These are phyloP conservation scores for Quercus aquifolioides DNA, from an alignment of 306 rosid genomes.

Conservation along the genomic window DNA sequence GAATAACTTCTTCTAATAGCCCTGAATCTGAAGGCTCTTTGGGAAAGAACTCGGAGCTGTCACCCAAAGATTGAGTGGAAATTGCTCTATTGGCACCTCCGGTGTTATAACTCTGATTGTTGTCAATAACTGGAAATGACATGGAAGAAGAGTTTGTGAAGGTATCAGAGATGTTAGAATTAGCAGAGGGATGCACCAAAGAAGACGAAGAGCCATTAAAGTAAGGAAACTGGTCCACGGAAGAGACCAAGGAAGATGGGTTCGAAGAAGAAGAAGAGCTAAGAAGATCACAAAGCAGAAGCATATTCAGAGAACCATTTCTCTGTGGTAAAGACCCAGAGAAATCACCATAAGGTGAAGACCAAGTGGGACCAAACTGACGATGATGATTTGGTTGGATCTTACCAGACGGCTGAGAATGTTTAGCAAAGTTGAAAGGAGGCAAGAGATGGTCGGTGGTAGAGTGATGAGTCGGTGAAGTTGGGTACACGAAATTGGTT, in stretches of 20 bases:
- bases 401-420: constrained; percentile 11
- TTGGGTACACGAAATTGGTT: constrained; percentile 72
- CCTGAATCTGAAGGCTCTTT: constrained; percentile 65
- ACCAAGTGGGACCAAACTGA: constrained; percentile 11
- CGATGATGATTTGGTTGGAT: constrained; percentile 19
- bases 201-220: constrained; percentile 13
- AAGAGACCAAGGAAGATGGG: constrained; percentile 14
- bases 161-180: not conserved
- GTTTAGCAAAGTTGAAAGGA: constrained; percentile 33
- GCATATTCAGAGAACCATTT: constrained; percentile 44
- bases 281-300: constrained; percentile 47
- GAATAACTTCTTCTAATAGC: constrained; percentile 68
- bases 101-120: not conserved
- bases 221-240: constrained; percentile 16
- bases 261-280: constrained; percentile 21
- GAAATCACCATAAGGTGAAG: not conserved
- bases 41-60: constrained; percentile 39
- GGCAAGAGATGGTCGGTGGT: constrained; percentile 27
- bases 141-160: not conserved
- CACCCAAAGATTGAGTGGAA: not conserved
- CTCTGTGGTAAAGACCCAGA: constrained; percentile 3
- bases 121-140: not conserved
- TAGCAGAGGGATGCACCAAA: constrained; percentile 2
- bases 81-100: not conserved
- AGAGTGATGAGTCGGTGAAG: constrained; percentile 27